These are phyloP conservation scores for Trichoderma aggressivum DNA, from an alignment of 2,329 filamentous ascomycete species.

Conservation along the genomic window DNA sequence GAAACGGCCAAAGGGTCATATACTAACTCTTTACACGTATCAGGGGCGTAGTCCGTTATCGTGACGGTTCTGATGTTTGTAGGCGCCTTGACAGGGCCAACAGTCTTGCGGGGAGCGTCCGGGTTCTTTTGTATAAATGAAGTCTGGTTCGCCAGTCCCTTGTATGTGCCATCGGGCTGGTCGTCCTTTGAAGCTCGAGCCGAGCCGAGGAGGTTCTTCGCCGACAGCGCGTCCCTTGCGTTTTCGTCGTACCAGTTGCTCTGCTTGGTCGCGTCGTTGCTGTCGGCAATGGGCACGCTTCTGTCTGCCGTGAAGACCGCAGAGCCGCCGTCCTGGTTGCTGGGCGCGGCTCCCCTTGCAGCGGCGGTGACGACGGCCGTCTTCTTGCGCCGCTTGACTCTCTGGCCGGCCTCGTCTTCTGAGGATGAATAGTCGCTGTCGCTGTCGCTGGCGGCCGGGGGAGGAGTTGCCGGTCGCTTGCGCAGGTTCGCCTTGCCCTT, in stretches of 20 bases:
- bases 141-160: constrained; percentile 67
- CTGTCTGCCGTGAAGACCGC: constrained; percentile 61
- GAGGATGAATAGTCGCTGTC: constrained; percentile 66
- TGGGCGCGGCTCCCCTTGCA: constrained; percentile 43
- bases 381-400: constrained; percentile 76
- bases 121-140: constrained; percentile 80
- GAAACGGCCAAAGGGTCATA: background rate
- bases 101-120: constrained; percentile 63
- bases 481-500: constrained; percentile 75
- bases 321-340: constrained; percentile 38
- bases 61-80: constrained; percentile 90
- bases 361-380: constrained; percentile 64
- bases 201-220: constrained; percentile 57
- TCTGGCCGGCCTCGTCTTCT: constrained; percentile 72
- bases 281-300: constrained; percentile 57
- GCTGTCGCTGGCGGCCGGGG: constrained; percentile 60
- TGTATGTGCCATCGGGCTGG: constrained; percentile 66
- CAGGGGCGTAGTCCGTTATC: constrained; percentile 83
- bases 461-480: constrained; percentile 77
- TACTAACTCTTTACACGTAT: constrained; percentile 81
- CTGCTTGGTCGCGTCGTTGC: constrained; percentile 85
- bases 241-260: constrained; percentile 86
- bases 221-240: constrained; percentile 43
- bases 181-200: constrained; percentile 42
- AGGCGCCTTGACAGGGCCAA: constrained; percentile 84